phyloP scores from a whole-genome alignment of 768 basidiomycete species.

The Cystobasidium ongulense region DNA sequence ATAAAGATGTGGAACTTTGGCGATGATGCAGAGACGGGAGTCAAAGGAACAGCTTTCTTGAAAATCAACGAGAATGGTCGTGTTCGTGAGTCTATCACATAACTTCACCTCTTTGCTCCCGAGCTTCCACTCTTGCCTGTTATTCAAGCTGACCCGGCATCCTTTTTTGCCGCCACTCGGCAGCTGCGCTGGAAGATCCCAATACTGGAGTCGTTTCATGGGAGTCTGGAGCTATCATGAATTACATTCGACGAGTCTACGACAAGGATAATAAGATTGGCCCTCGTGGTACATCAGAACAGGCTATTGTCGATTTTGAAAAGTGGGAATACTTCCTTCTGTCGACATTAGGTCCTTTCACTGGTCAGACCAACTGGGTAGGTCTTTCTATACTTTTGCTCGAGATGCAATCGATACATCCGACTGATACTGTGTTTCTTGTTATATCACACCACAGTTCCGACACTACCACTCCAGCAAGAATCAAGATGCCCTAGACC shows the following conservation, averaged over 20 bases:
- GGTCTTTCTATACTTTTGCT: background rate
- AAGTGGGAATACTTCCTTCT: background rate
- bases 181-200: background rate
- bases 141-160: background rate
- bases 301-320: background rate
- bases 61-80: background rate
- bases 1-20: background rate
- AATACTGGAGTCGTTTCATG: background rate
- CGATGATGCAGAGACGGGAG: background rate
- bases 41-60: background rate
- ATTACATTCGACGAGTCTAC: background rate
- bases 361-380: background rate
- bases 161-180: background rate
- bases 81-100: background rate
- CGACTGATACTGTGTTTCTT: background rate
- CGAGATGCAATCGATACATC: no score
- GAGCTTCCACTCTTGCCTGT: no score
- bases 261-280: background rate
- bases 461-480: background rate
- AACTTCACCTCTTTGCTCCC: no score
- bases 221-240: background rate
- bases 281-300: background rate
- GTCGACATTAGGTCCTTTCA: background rate
- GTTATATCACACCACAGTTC: background rate
- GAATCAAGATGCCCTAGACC: background rate